These are phyloP conservation scores for Talaromyces sp. DNA, from an alignment of 2,329 filamentous ascomycete species.

Conservation along the genomic window DNA sequence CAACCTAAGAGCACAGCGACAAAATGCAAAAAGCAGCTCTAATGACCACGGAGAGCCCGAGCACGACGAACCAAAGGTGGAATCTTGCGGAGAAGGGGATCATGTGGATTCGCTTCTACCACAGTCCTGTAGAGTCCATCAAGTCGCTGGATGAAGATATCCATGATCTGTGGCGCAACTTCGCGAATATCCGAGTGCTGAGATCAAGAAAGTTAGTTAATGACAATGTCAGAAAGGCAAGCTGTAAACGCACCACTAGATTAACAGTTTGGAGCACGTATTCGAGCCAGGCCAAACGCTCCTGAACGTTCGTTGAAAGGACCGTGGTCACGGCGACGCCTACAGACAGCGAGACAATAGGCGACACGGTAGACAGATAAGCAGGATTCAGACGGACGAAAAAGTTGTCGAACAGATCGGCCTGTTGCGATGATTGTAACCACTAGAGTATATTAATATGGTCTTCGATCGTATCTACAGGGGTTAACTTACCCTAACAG, in stretches of 20 bases:
- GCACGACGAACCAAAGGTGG: constrained; percentile 46
- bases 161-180: constrained; percentile 60
- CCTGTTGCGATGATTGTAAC: constrained; percentile 61
- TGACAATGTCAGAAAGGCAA: background rate
- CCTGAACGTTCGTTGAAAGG: constrained; percentile 52
- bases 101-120: constrained; percentile 52
- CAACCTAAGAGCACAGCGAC: background rate
- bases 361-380: constrained; percentile 56
- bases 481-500: constrained; percentile 41
- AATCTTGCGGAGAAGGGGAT: constrained; percentile 54
- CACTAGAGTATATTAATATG: constrained; percentile 43
- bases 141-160: constrained; percentile 57
- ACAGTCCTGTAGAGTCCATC: constrained; percentile 58
- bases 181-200: constrained; percentile 57
- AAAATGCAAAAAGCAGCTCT: background rate
- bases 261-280: constrained; percentile 56
- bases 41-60: constrained; percentile 34
- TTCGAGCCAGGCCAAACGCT: constrained; percentile 61
- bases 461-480: constrained; percentile 5
- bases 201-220: background rate
- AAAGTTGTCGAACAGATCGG: constrained; percentile 61
- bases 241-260: constrained; percentile 45
- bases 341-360: constrained; percentile 60
- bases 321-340: constrained; percentile 61
- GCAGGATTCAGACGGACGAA: constrained; percentile 59